Conservation (phyloP, 2,329 filamentous ascomycete species). For the Aspergillus fijiensis region DNA sequence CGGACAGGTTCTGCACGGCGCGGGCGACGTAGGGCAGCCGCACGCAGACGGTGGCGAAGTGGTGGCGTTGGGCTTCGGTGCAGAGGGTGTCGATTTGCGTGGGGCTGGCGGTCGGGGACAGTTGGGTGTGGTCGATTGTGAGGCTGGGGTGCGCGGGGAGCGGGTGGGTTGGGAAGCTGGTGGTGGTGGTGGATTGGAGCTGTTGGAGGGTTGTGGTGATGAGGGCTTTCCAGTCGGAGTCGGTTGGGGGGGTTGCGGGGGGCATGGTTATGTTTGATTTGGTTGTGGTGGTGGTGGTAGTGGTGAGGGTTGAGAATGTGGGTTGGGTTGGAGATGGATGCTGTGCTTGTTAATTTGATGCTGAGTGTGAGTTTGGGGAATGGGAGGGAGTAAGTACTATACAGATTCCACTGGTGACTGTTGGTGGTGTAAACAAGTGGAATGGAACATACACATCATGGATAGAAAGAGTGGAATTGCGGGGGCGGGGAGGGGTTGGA, state of each 20-base stretch:
- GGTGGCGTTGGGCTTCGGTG: slow-evolving; percentile 51
- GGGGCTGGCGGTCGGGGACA: slow-evolving; percentile 44
- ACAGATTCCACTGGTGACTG: no score
- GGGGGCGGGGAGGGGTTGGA: no score
- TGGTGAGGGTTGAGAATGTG: no score
- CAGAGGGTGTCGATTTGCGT: slow-evolving; percentile 56
- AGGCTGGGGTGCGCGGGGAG: slow-evolving; percentile 29
- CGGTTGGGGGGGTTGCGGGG: slow-evolving; percentile 24
- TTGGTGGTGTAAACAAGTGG: no score
- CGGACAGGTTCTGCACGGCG: slow-evolving; percentile 48
- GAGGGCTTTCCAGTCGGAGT: slow-evolving; percentile 35
- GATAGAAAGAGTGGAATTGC: no score
- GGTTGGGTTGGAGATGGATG: no score
- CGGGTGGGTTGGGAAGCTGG: slow-evolving; percentile 20
- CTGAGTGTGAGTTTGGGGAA: no score
- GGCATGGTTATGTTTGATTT: no score
- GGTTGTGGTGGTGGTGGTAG: no score
- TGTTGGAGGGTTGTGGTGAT: slow-evolving; percentile 29
- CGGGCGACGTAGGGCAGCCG: slow-evolving; percentile 53
- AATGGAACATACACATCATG: no score
- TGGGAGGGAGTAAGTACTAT: no score
- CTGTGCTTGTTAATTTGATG: no score
- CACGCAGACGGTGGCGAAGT: slow-evolving; percentile 56
- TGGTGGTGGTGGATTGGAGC: slow-evolving; percentile 14
- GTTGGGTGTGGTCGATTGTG: slow-evolving; percentile 46